Percentiles rank a stretch among this genome's conserved stretches.
These are phyloP conservation scores for Parietichytrium sp. DNA, from an alignment of 108 stramenopile species.

Conservation along the genomic window DNA sequence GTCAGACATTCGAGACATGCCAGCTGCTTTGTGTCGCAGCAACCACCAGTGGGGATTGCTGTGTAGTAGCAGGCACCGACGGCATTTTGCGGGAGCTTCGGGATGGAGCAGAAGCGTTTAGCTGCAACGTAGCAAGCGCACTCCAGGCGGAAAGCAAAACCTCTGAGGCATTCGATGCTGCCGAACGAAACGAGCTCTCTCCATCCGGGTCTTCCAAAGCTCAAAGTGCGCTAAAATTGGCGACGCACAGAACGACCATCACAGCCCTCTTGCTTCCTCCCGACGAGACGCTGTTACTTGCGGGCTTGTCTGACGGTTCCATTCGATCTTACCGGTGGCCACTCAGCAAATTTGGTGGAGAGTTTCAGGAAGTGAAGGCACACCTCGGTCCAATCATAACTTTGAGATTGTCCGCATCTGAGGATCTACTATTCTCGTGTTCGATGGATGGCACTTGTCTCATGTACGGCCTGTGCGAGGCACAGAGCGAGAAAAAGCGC, in stretches of 20 bases:
- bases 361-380: not conserved
- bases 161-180: too few relatives aligned
- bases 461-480: not conserved
- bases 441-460: conserved; percentile 44
- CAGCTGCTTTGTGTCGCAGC: conserved; percentile 26
- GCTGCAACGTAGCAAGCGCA: not conserved
- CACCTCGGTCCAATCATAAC: conserved; percentile 4
- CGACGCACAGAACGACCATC: too few relatives aligned
- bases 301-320: conserved; percentile 40
- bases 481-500: not conserved
- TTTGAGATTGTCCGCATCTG: conserved; percentile 8
- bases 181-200: too few relatives aligned
- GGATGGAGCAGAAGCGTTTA: conserved; percentile 10
- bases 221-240: too few relatives aligned
- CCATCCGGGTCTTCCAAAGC: too few relatives aligned
- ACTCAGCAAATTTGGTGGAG: not conserved
- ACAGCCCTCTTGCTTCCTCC: conserved; percentile 37
- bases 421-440: conserved; percentile 38
- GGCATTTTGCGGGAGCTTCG: conserved; percentile 31
- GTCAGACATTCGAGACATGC: conserved; percentile 37
- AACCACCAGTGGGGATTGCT: not conserved
- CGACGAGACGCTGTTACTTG: conserved; percentile 40
- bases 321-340: conserved; percentile 44
- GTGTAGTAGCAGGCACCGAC: conserved; percentile 29
- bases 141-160: too few relatives aligned